Evolutionary conservation across 2,329 filamentous ascomycete genomes (phyloP).

Genomic region (Hypoxylon sp.): DNA sequence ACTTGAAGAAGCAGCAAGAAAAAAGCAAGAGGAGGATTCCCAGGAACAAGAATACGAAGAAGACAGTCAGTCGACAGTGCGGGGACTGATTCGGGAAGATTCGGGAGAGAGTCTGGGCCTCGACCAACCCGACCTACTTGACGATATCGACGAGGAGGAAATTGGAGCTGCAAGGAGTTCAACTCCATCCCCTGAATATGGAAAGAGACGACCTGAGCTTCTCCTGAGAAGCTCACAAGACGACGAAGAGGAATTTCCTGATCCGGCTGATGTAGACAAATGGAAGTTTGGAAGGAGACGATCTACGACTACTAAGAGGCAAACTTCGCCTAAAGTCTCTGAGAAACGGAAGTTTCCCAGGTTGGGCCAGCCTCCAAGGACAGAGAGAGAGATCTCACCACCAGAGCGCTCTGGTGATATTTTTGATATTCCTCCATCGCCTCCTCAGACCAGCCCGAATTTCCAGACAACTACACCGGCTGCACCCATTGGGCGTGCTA

Average conservation of each 20-base stretch:
- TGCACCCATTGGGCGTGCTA: slow-evolving; percentile 31
- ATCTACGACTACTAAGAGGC: slow-evolving; percentile 42
- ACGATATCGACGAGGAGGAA: slow-evolving; percentile 42
- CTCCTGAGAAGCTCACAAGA: slow-evolving; percentile 46
- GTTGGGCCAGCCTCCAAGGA: slow-evolving; percentile 31
- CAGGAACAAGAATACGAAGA: slow-evolving; percentile 65
- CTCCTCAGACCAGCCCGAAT: slow-evolving; percentile 55
- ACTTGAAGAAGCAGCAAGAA: slow-evolving; percentile 49
- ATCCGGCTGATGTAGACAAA: slow-evolving; percentile 49
- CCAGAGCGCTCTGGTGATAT: slow-evolving; percentile 41
- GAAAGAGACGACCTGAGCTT: slow-evolving; percentile 6
- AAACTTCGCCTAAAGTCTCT: slow-evolving; percentile 47
- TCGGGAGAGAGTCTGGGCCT: slow-evolving; percentile 54
- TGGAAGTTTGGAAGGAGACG: slow-evolving; percentile 43
- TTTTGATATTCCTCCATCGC: slow-evolving; percentile 57
- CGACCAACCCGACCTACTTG: slow-evolving; percentile 30
- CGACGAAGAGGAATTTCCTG: slow-evolving; percentile 51
- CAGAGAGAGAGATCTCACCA: slow-evolving; percentile 32
- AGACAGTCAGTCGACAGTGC: slow-evolving; percentile 60
- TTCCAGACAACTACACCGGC: slow-evolving; percentile 44
- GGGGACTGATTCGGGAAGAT: slow-evolving; percentile 46
- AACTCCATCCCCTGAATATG: slow-evolving; percentile 31
- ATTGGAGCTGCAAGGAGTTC: slow-evolving; percentile 36
- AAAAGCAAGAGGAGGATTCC: slow-evolving; percentile 57
- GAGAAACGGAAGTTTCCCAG: slow-evolving; percentile 46